These are phyloP conservation scores for Lactuca sativa DNA, from an alignment of 129 eudicot species.

Conservation along the genomic window DNA sequence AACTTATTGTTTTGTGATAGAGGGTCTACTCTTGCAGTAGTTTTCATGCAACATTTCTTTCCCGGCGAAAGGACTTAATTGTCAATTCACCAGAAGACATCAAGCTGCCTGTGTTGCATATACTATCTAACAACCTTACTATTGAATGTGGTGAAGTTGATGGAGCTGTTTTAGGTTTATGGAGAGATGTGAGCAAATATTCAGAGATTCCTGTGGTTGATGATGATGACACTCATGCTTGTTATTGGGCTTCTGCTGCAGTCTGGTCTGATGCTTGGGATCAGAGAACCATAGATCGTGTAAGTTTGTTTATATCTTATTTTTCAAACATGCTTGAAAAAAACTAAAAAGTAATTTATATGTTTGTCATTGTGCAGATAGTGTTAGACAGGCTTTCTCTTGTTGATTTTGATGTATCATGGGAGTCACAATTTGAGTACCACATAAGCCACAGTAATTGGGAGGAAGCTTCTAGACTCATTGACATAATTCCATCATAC, in stretches of 20 bases:
- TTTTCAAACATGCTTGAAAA: conserved; percentile 1
- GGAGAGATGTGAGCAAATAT: conserved; percentile 58
- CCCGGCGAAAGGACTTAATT: conserved; percentile 43
- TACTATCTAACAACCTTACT: conserved; percentile 34
- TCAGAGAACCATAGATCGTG: conserved; percentile 79
- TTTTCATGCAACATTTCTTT: conserved; percentile 54
- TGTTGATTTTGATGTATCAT: conserved; percentile 67
- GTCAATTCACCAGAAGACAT: conserved; percentile 48
- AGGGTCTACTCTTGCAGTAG: conserved; percentile 91
- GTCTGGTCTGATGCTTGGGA: conserved; percentile 96
- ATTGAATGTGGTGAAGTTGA: conserved; percentile 84
- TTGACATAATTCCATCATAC: conserved; percentile 69
- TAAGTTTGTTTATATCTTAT: conserved; percentile 46
- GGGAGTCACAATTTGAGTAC: conserved; percentile 97
- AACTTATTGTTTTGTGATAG: conserved; percentile 48
- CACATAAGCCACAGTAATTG: conserved; percentile 80
- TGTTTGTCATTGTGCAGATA: conserved; percentile 50
- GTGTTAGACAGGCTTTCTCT: conserved; percentile 77
- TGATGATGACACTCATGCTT: conserved; percentile 65
- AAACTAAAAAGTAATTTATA: not conserved
- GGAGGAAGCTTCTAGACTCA: conserved; percentile 72
- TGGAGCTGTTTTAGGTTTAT: conserved; percentile 89
- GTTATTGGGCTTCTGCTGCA: conserved; percentile 95
- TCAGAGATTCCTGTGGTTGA: conserved; percentile 51
- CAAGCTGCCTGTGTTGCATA: conserved; percentile 45